Base-by-base conservation (phyloP, 176 grass and related monocot species). In the Bolboschoenus planiculmis region DNA sequence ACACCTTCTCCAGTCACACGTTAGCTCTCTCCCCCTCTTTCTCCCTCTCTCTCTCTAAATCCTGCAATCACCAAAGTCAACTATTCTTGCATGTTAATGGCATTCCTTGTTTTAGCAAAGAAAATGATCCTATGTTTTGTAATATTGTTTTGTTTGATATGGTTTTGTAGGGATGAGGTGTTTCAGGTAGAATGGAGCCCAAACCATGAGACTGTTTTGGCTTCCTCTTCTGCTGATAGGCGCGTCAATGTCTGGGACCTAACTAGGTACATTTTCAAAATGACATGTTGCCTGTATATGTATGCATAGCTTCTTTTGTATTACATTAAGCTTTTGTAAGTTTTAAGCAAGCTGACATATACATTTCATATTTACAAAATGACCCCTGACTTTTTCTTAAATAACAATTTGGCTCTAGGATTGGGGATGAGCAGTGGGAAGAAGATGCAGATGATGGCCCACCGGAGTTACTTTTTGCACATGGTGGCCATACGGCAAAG, bases 121-220 rank as follows among this genome's bases (percentile, higher is more conserved):
- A 59, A 59, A 10, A 65, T 35, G 14, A 65, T 16, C 30, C 35
- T 65, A 65, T 3, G 50, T 16, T 70, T 47, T 74, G 23, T 74
- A 47, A 73, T 46, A 13, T n/a, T 67, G 5, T 24, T 36, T 87
- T 36, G 64, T 10, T 15, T 26, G 50, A 87, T 84, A 54, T 80
- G 4, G 51, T 81, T 55, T 30, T 84, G 71, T 31, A 99, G 96
- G 68, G 91, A 82, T 61, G 89, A 94, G 61, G 96, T 90, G 24
- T 75, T 95, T 84, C 96, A 99, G 91, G 93, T 99, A 83, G 96
- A 99, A 58, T 99, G 96, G 96, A 99, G 90, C 79, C 96, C 96
- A n/a, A 93, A 87, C 44, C 24, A 93, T 84, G 93, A 94, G 81
- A 99, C 96, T 78, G 70, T 95, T 50, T 85, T 99, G 63, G 92